Conservation (phyloP, 805 yeast species). For the Metschnikowia aberdeeniae region DNA sequence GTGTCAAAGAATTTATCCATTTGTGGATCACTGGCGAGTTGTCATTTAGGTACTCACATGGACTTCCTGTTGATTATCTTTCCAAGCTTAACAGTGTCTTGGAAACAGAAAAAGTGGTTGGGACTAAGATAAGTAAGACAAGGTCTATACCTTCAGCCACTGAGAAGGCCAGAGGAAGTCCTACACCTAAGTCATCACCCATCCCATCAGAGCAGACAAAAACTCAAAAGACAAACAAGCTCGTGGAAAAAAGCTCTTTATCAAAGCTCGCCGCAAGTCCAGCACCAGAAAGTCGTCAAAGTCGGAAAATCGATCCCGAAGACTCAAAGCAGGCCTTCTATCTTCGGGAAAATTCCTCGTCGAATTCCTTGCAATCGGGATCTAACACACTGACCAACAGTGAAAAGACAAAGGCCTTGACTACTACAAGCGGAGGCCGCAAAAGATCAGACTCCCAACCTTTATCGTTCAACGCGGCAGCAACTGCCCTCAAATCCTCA, state of each 20-base stretch:
- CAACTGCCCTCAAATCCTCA: conserved; percentile 24
- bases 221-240: background rate
- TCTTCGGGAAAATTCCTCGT: conserved; percentile 7
- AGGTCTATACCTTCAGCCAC: conserved; percentile 3
- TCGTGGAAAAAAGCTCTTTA: background rate
- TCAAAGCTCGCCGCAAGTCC: background rate
- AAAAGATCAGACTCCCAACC: conserved; percentile 39
- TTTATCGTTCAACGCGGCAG: conserved; percentile 22
- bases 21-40: conserved; percentile 44
- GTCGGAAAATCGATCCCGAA: background rate
- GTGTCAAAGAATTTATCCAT: conserved; percentile 35
- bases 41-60: conserved; percentile 36
- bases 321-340: background rate
- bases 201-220: background rate
- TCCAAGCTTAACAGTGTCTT: conserved; percentile 15
- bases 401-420: conserved; percentile 9
- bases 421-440: conserved; percentile 20
- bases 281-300: background rate
- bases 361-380: conserved; percentile 7
- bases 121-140: conserved; percentile 5
- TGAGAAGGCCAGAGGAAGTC: conserved; percentile 1
- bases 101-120: conserved; percentile 7
- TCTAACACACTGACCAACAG: background rate
- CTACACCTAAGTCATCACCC: background rate
- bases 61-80: conserved; percentile 25